Conservation (phyloP, 345 rosid species). For the Populus pruinosa region DNA sequence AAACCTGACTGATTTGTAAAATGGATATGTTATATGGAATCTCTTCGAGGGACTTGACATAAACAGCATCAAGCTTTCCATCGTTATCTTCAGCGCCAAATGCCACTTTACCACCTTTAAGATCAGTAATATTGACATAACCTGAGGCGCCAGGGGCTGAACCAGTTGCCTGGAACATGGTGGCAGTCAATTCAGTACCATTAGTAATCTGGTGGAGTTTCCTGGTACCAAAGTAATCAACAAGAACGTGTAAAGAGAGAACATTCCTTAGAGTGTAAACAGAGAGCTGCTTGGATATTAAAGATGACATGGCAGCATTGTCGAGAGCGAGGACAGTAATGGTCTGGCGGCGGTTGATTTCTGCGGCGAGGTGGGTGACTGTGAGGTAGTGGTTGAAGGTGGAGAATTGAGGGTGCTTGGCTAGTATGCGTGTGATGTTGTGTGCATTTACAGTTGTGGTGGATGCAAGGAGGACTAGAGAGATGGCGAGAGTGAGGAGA, state of each 20-base stretch:
- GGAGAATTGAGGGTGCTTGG: slow-evolving; percentile 32
- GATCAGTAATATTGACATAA: slow-evolving; percentile 27
- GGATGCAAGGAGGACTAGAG: slow-evolving; percentile 14
- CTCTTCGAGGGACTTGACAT: slow-evolving; percentile 25
- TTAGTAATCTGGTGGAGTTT: slow-evolving; percentile 31
- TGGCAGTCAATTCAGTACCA: slow-evolving; percentile 18
- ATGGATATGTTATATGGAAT: slow-evolving; percentile 31
- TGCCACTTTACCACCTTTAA: slow-evolving; percentile 27
- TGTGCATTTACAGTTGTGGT: slow-evolving; percentile 13
- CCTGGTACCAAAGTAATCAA: slow-evolving; percentile 32
- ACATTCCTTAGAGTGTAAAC: slow-evolving; percentile 26
- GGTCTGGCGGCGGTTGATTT: slow-evolving; percentile 34
- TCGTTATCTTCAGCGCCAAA: slow-evolving; percentile 20
- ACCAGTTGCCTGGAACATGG: slow-evolving; percentile 37
- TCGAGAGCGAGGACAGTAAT: slow-evolving; percentile 32
- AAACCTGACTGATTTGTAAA: slow-evolving; percentile 27
- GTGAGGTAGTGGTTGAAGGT: slow-evolving; percentile 35
- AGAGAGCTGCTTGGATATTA: slow-evolving; percentile 14
- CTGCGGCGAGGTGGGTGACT: slow-evolving; percentile 29
- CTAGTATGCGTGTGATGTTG: slow-evolving; percentile 28
- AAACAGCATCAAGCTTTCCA: slow-evolving; percentile 23
- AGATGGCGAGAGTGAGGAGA: slow-evolving; percentile 9
- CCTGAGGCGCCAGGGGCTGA: slow-evolving; percentile 28
- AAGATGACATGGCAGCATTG: slow-evolving; percentile 31
- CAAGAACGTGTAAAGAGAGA: slow-evolving; percentile 29